phyloP scores from a whole-genome alignment of 352 stramenopile species.

The Thraustochytrium sp. region DNA sequence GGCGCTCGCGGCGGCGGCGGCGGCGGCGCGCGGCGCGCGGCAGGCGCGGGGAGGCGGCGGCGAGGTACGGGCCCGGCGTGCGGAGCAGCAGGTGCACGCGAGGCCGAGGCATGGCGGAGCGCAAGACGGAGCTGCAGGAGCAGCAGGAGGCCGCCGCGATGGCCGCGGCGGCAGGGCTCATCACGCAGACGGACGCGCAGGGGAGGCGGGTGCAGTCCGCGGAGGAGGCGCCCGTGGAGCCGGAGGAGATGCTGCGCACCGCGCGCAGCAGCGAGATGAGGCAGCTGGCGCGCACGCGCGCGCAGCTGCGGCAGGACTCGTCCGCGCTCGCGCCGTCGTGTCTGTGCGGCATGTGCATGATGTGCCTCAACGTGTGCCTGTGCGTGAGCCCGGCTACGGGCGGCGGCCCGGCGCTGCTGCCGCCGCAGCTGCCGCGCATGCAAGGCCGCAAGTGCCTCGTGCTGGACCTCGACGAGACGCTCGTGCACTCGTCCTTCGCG shows the following conservation, averaged over 20 bases:
- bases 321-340: neutral
- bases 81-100: neutral
- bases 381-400: neutral
- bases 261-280: neutral
- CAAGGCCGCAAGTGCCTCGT: constrained; percentile 78
- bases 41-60: neutral
- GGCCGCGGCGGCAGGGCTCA: neutral
- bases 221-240: neutral
- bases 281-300: neutral
- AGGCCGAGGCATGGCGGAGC: neutral
- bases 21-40: too few relatives aligned
- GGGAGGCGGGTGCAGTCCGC: neutral
- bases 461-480: constrained; percentile 93
- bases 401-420: neutral
- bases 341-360: neutral
- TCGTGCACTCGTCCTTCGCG: constrained; percentile 94
- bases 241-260: neutral
- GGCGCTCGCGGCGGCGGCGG: too few relatives aligned
- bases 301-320: neutral
- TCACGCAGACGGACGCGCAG: constrained; percentile 39
- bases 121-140: neutral
- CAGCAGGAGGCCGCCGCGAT: neutral
- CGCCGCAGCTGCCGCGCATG: constrained; percentile 52
- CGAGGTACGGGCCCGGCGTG: neutral
- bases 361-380: neutral